Conservation (phyloP, 495 filamentous ascomycete species). For the Aspergillus diversus region DNA sequence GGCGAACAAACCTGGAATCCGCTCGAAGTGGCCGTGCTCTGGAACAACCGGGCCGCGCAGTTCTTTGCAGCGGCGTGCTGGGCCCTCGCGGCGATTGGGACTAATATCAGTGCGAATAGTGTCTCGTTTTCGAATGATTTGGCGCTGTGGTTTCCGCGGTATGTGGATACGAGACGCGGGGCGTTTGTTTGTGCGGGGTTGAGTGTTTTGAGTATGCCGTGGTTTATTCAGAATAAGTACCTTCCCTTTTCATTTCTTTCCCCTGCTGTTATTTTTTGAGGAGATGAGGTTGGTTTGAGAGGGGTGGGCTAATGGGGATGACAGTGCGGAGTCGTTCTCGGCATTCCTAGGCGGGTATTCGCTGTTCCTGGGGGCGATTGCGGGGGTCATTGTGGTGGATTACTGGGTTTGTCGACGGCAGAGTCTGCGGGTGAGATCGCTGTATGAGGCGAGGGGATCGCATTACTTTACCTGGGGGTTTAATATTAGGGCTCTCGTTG, state of each 20-base stretch:
- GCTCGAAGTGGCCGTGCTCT: slow-evolving; percentile 52
- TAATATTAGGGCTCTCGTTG: slow-evolving; percentile 43
- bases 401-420: slow-evolving; percentile 45
- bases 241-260: too few relatives aligned
- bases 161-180: slow-evolving; percentile 61
- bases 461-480: slow-evolving; percentile 49
- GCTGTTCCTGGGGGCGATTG: slow-evolving; percentile 51
- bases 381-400: slow-evolving; percentile 50
- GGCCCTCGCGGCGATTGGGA: slow-evolving; percentile 58
- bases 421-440: slow-evolving; percentile 38
- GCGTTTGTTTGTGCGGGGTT: slow-evolving; percentile 28
- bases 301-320: background rate
- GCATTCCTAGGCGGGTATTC: slow-evolving; percentile 51
- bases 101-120: slow-evolving; percentile 63
- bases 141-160: slow-evolving; percentile 58
- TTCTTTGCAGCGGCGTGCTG: slow-evolving; percentile 59
- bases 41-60: slow-evolving; percentile 56
- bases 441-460: slow-evolving; percentile 43
- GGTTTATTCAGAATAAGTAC: slow-evolving; percentile 54
- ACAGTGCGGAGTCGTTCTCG: slow-evolving; percentile 40
- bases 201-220: slow-evolving; percentile 48
- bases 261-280: too few relatives aligned
- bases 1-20: slow-evolving; percentile 60
- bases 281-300: too few relatives aligned
- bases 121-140: slow-evolving; percentile 64